phyloP scores from a whole-genome alignment of 1,284 basidiomycete genomes.

The Boletus nobilissimus region DNA sequence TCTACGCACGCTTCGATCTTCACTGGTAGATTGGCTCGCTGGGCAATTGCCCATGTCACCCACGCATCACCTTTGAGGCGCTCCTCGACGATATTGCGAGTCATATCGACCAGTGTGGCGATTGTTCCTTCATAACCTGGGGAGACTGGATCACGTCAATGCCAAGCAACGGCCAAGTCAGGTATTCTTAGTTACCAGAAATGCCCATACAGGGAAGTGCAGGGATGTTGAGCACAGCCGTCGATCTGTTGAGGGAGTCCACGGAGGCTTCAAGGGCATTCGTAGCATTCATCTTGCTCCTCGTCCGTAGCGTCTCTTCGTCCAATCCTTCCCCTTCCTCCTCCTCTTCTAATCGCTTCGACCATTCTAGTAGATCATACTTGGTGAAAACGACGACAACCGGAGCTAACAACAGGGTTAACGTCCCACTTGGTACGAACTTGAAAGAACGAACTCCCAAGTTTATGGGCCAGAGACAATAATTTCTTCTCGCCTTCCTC shows the following conservation, averaged over 20 bases:
- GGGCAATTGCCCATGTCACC: conserved; percentile 23
- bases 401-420: neutral
- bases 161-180: neutral
- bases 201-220: conserved; percentile 2
- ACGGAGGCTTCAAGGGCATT: neutral
- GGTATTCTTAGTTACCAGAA: neutral
- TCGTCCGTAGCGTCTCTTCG: neutral
- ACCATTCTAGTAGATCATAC: neutral
- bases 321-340: neutral
- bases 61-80: conserved; percentile 26
- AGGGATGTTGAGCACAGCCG: neutral
- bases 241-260: conserved; percentile 1
- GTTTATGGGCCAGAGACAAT: conserved; percentile 5
- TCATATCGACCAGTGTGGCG: conserved; percentile 1
- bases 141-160: conserved; percentile 2
- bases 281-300: neutral
- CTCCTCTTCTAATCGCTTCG: neutral
- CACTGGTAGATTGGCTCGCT: conserved; percentile 15
- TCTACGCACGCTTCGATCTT: conserved; percentile 25
- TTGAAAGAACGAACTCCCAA: conserved; percentile 8
- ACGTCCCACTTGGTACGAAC: too few species aligned
- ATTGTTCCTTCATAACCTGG: conserved; percentile 7
- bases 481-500: conserved; percentile 24
- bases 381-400: conserved; percentile 9
- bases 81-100: conserved; percentile 8